Percentiles rank a stretch among this genome's conserved stretches.
phyloP scores from a whole-genome alignment of 1,284 basidiomycete species.

The Cryptococcus deneoformans region DNA sequence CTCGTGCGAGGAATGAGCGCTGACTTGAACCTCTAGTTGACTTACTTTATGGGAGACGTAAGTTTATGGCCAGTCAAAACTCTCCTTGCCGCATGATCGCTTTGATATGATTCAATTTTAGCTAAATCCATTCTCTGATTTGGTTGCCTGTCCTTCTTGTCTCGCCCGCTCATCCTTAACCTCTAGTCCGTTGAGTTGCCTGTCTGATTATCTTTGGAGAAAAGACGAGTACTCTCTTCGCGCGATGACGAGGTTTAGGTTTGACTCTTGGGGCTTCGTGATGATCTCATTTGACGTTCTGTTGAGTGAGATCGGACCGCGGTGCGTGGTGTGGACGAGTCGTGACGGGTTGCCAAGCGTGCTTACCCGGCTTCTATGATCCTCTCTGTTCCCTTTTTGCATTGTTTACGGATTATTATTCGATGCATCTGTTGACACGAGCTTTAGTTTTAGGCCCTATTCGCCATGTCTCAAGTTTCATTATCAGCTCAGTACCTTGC shows the following conservation, averaged over 20 bases:
- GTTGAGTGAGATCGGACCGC: constrained; percentile 17
- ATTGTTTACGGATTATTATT: constrained; percentile 2
- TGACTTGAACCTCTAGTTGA: background rate
- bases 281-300: constrained; percentile 27
- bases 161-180: constrained; percentile 21
- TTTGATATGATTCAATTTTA: constrained; percentile 48
- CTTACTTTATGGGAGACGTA: constrained; percentile 3
- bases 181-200: constrained; percentile 15
- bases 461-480: constrained; percentile 26
- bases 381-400: constrained; percentile 1
- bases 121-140: constrained; percentile 52
- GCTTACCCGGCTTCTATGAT: constrained; percentile 50
- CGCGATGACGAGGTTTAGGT: constrained; percentile 22
- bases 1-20: constrained; percentile 3
- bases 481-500: constrained; percentile 4
- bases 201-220: constrained; percentile 11
- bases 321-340: constrained; percentile 23
- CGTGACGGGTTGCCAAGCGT: constrained; percentile 25
- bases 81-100: background rate
- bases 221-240: constrained; percentile 5
- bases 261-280: constrained; percentile 20
- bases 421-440: constrained; percentile 22
- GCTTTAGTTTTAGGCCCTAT: background rate
- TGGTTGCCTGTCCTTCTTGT: constrained; percentile 18
- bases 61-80: background rate